Evolutionary conservation across 768 basidiomycete genomes (phyloP), one percentile per base, ranked within the genome.

Genomic region (Gyrodon lividus): DNA sequence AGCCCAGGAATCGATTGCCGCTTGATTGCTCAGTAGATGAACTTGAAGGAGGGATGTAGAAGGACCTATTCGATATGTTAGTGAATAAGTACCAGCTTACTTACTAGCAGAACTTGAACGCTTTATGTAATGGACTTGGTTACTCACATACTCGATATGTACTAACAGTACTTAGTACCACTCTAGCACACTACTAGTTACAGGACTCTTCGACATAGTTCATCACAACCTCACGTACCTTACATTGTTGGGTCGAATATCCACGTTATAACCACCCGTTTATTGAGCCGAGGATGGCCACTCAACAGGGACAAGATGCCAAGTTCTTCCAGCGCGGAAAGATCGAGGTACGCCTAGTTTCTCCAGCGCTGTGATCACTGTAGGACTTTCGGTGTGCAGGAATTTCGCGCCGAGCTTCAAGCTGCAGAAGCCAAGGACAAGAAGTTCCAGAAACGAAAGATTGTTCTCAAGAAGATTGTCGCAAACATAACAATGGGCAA

Each of bases 401-500:
- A 94, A 78, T 90, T 95, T 64, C 87, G 92, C 48, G 82, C 87
- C 56, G 94, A 98, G 68, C 80, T 97, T 39, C 89, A 91, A 68
- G 89, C 90, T 42, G 89, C 91, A 8, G 92, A 93, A 68, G 77
- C 87, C 57, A 97, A 97, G 73, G 97, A 99, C 79, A 99, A 98
- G 79, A 96, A 94, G 63, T 98, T 82, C 58, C 74, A 83, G 59
- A 95, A 95, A 72, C 82, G 94, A 62, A 98, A 94, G 80, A 94
- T 84, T 0, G 88, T 92, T 17, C 72, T 98, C 61, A 98, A 99
- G 81, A 96, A 95, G 77, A 88, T 98, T 54, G 93, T 98, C 12
- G 97, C 97, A 37, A 98, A 98, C 70, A 98, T 98, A 70, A 99
- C 97, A 4, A 98, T 99, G 95, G 97, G 97, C 39, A 97, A 94